Evolutionary conservation across 2,329 filamentous ascomycete genomes (phyloP).

Genomic region (Penicillium sp.): DNA sequence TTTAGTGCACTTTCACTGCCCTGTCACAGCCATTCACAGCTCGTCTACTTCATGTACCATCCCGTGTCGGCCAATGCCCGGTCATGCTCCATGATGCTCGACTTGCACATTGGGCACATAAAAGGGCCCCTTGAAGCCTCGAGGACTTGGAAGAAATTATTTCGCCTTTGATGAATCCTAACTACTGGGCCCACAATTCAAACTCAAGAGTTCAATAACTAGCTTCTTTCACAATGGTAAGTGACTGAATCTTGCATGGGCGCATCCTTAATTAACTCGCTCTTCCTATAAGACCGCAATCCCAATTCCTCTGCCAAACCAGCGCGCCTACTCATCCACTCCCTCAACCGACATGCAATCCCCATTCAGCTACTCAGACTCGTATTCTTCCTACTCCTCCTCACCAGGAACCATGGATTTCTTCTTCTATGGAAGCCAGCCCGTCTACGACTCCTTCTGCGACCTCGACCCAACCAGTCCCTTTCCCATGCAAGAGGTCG

Average conservation of each 20-base stretch:
- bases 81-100: slow-evolving; percentile 2
- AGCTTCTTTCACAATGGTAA: slow-evolving; percentile 25
- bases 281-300: slow-evolving; percentile 17
- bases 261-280: slow-evolving; percentile 11
- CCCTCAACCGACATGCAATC: slow-evolving; percentile 21
- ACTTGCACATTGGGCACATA: slow-evolving; percentile 5
- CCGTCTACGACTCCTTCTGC: slow-evolving; percentile 21
- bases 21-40: neutral
- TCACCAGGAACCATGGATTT: slow-evolving; percentile 27
- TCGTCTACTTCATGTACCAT: neutral
- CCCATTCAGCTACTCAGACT: slow-evolving; percentile 20
- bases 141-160: neutral
- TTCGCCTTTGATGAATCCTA: neutral
- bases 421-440: slow-evolving; percentile 24
- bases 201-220: neutral
- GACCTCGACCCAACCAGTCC: slow-evolving; percentile 18
- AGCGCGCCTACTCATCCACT: slow-evolving; percentile 4
- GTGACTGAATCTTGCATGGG: neutral
- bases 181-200: neutral
- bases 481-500: slow-evolving; percentile 18
- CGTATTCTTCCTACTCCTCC: slow-evolving; percentile 23
- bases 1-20: neutral
- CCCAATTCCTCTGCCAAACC: slow-evolving; percentile 9
- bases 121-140: slow-evolving; percentile 2
- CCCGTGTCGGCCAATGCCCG: slow-evolving; percentile 6